Percentiles rank a stretch among this genome's conserved stretches.
phyloP scores from a whole-genome alignment of 768 basidiomycete species.

The Mycena galopus region DNA sequence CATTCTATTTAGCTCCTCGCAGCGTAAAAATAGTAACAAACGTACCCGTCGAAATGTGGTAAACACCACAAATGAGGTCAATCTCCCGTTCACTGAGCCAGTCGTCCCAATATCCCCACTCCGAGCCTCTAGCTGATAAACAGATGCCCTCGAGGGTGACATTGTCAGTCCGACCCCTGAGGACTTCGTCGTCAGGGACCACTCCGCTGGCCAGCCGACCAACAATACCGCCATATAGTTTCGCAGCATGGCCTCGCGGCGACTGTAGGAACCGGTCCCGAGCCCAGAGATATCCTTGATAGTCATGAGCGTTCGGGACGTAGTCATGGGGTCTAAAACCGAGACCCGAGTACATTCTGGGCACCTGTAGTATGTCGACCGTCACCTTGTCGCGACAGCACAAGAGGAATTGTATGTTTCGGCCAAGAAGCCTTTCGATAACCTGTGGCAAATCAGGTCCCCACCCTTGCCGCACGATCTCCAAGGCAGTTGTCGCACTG shows the following conservation, averaged over 20 bases:
- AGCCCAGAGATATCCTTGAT: neutral
- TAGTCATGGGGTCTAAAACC: neutral
- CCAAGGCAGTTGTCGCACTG: neutral
- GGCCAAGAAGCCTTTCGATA: neutral
- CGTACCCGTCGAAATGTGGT: neutral
- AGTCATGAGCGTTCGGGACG: neutral
- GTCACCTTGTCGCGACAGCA: neutral
- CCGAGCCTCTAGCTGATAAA: neutral
- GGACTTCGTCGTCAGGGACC: too few species aligned
- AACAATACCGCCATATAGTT: too few species aligned
- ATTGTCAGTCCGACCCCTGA: neutral
- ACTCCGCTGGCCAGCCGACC: too few species aligned
- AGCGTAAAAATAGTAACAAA: neutral
- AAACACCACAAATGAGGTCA: neutral
- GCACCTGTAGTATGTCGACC: neutral
- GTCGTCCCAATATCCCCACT: neutral
- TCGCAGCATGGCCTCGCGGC: neutral
- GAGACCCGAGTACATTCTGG: neutral
- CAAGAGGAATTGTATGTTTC: neutral
- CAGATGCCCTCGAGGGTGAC: neutral
- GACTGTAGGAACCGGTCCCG: neutral
- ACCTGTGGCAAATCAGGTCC: neutral
- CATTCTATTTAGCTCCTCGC: neutral
- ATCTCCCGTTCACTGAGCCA: neutral
- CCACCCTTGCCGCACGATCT: conserved; percentile 5